phyloP scores from a whole-genome alignment of 2,329 filamentous ascomycete genomes.

The Fusarium graminum region DNA sequence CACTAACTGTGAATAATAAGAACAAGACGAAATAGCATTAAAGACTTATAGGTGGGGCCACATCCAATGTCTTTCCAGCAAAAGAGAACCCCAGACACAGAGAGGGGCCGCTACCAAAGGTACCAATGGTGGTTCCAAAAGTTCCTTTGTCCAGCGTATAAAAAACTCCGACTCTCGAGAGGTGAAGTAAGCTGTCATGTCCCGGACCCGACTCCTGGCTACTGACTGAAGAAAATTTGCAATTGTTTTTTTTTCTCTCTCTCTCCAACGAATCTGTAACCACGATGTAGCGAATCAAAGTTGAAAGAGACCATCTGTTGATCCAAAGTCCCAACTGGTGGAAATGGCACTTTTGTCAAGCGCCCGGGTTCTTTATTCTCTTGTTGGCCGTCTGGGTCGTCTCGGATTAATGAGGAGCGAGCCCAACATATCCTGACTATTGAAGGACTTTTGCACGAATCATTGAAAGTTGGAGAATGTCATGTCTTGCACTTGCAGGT shows the following conservation, averaged over 20 bases:
- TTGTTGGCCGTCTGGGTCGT: conserved; percentile 21
- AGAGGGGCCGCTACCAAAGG: conserved; percentile 48
- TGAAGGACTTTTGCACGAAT: conserved; percentile 29
- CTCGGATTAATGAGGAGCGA: conserved; percentile 25
- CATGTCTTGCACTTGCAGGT: conserved; percentile 24
- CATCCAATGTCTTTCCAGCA: conserved; percentile 3
- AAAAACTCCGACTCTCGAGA: neutral
- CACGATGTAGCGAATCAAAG: conserved; percentile 28
- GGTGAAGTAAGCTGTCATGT: conserved; percentile 29
- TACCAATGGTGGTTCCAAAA: conserved; percentile 49
- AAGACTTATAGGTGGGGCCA: conserved; percentile 20
- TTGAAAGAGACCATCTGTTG: conserved; percentile 4
- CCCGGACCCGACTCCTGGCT: neutral
- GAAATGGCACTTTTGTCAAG: conserved; percentile 32
- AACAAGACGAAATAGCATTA: conserved; percentile 10
- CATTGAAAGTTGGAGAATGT: conserved; percentile 5
- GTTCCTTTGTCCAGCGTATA: conserved; percentile 41
- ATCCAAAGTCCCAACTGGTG: conserved; percentile 13
- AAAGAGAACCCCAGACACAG: conserved; percentile 35
- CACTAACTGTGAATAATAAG: conserved; percentile 24
- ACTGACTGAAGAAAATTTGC: conserved; percentile 12
- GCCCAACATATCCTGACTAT: conserved; percentile 1
- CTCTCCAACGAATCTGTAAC: conserved; percentile 32
- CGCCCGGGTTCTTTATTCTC: conserved; percentile 16
- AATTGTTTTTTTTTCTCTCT: conserved; percentile 17